Conservation (phyloP, 1,284 basidiomycete genomes). For the Erythrobasidium hasegawianum region DNA sequence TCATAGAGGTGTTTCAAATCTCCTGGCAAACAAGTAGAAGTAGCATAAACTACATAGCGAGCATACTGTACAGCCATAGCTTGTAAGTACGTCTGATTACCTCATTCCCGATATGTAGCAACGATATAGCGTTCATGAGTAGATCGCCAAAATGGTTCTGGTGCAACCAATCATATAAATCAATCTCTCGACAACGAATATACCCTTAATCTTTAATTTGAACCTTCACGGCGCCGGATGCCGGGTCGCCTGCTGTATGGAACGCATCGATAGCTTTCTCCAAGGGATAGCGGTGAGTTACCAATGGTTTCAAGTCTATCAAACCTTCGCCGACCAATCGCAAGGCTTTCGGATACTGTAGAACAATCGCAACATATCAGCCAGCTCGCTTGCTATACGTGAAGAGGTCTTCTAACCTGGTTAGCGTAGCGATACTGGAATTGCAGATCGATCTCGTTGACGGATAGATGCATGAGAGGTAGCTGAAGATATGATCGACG, state of each 20-base stretch:
- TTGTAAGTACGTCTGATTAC: too few relatives aligned
- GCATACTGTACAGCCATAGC: too few relatives aligned
- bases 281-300: conserved; percentile 77
- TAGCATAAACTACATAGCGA: too few relatives aligned
- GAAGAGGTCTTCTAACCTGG: background rate
- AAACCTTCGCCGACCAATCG: conserved; percentile 67
- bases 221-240: background rate
- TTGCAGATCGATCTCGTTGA: conserved; percentile 55
- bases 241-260: conserved; percentile 61
- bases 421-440: conserved; percentile 49
- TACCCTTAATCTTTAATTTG: background rate
- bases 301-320: conserved; percentile 79
- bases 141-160: too few relatives aligned
- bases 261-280: conserved; percentile 74
- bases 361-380: conserved; percentile 23
- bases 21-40: too few relatives aligned
- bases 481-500: conserved; percentile 21
- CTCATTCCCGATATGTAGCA: too few relatives aligned
- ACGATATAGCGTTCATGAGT: too few relatives aligned
- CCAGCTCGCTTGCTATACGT: background rate
- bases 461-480: conserved; percentile 53
- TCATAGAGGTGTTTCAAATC: too few relatives aligned
- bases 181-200: too few relatives aligned
- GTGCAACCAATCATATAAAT: too few relatives aligned
- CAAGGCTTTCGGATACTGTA: conserved; percentile 35